Percentiles rank a stretch among this genome's conserved stretches.
Conservation (phyloP, 2,329 filamentous ascomycete species). For the Plenodomus lindquistii region DNA sequence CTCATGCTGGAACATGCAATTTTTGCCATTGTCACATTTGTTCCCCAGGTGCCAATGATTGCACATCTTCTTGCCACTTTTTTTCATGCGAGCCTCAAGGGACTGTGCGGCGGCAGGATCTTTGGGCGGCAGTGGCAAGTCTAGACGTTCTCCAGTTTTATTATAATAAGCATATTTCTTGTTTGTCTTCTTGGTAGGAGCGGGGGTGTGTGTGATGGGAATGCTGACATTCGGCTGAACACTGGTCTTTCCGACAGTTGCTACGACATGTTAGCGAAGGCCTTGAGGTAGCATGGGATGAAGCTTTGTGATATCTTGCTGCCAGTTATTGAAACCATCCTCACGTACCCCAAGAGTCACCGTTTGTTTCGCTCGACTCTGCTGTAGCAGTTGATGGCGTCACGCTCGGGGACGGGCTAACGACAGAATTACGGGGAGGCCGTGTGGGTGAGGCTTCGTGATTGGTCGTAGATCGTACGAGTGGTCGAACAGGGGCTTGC, state of each 20-base stretch:
- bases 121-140: conserved; percentile 42
- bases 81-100: conserved; percentile 38
- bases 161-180: conserved; percentile 49
- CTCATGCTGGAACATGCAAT: conserved; percentile 50
- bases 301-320: not conserved
- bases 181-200: conserved; percentile 21
- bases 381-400: conserved; percentile 23
- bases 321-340: not conserved
- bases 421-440: conserved; percentile 13
- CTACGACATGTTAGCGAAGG: conserved; percentile 32
- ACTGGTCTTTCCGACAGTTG: conserved; percentile 48
- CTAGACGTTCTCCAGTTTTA: conserved; percentile 48
- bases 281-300: not conserved
- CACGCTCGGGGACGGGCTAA: conserved; percentile 23
- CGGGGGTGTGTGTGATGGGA: conserved; percentile 38
- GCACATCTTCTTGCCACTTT: conserved; percentile 37
- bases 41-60: conserved; percentile 43
- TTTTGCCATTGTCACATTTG: conserved; percentile 45
- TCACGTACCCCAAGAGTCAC: conserved; percentile 24
- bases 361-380: conserved; percentile 13
- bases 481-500: conserved; percentile 13
- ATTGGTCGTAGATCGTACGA: conserved; percentile 16
- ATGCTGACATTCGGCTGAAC: conserved; percentile 38
- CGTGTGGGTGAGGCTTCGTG: conserved; percentile 15
- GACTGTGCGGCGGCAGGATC: conserved; percentile 27